Conservation (phyloP, 768 basidiomycete genomes). For the Trametes cubensis region DNA sequence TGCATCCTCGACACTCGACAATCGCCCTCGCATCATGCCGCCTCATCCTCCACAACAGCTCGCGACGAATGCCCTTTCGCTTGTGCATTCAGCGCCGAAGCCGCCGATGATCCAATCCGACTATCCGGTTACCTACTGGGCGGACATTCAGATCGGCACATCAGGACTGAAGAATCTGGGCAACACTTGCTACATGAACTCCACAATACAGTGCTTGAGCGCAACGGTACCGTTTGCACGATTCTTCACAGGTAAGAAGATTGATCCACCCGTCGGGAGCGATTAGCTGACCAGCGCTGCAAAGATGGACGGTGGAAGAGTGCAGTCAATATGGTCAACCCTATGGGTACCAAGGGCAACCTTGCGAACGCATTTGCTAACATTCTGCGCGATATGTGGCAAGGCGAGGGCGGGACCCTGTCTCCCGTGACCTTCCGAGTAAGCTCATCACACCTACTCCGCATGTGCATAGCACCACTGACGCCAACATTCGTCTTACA, state of each 20-base stretch:
- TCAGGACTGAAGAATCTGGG: constrained; percentile 92
- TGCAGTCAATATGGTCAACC: constrained; percentile 84
- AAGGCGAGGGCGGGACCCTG: constrained; percentile 79
- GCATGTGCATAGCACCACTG: constrained; percentile 4
- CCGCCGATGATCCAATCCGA: constrained; percentile 73
- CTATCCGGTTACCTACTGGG: constrained; percentile 85
- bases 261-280: not conserved
- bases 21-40: constrained; percentile 53
- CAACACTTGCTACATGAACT: constrained; percentile 99
- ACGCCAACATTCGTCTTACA: constrained; percentile 27
- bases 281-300: not conserved
- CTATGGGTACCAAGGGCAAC: constrained; percentile 84
- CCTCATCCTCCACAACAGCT: constrained; percentile 24
- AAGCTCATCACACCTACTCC: constrained; percentile 32
- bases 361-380: constrained; percentile 82
- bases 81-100: constrained; percentile 44
- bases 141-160: constrained; percentile 74
- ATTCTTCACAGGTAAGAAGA: constrained; percentile 78
- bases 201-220: constrained; percentile 94
- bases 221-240: constrained; percentile 92
- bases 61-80: constrained; percentile 38
- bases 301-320: constrained; percentile 79
- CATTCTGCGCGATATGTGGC: constrained; percentile 86
- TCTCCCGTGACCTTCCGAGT: constrained; percentile 86
- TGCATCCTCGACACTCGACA: constrained; percentile 68